Percentiles rank a stretch among this genome's conserved stretches.
Conservation (phyloP, 2,329 filamentous ascomycete species). For the Beauveria medogensis region DNA sequence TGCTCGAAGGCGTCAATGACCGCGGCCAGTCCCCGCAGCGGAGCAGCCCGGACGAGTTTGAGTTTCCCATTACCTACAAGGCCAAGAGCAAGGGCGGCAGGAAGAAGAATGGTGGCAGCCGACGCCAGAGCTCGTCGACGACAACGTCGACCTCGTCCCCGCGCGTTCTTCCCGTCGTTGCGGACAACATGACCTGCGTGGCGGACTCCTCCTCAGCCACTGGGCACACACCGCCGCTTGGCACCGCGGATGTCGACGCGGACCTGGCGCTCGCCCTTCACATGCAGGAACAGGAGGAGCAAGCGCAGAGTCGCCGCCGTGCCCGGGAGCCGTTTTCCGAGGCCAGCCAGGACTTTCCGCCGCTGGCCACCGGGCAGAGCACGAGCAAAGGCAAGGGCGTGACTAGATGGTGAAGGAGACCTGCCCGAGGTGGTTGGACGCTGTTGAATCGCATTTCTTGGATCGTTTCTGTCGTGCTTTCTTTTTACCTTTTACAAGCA, state of each 20-base stretch:
- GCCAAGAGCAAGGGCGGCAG: constrained; percentile 35
- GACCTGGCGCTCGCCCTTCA: constrained; percentile 53
- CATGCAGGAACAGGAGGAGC: constrained; percentile 39
- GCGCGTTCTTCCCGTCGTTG: constrained; percentile 23
- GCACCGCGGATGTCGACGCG: constrained; percentile 33
- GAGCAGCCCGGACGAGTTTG: constrained; percentile 38
- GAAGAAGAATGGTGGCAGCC: constrained; percentile 23
- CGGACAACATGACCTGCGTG: constrained; percentile 22
- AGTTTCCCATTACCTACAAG: constrained; percentile 37
- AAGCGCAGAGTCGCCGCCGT: neutral
- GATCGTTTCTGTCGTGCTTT: neutral
- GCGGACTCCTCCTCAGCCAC: constrained; percentile 15
- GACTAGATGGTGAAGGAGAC: constrained; percentile 18
- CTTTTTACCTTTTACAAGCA: neutral
- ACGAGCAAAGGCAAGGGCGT: constrained; percentile 37
- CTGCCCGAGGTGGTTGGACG: neutral
- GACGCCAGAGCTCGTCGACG: constrained; percentile 21
- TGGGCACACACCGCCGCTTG: neutral
- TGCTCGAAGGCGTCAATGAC: constrained; percentile 48
- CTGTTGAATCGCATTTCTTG: neutral
- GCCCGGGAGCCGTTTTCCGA: neutral
- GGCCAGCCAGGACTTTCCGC: constrained; percentile 29
- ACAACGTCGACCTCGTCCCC: constrained; percentile 20
- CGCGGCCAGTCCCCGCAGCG: constrained; percentile 34
- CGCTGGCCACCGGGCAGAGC: constrained; percentile 27